Base-by-base conservation (phyloP, 768 basidiomycete genomes). In the Tremella mesenterica region DNA sequence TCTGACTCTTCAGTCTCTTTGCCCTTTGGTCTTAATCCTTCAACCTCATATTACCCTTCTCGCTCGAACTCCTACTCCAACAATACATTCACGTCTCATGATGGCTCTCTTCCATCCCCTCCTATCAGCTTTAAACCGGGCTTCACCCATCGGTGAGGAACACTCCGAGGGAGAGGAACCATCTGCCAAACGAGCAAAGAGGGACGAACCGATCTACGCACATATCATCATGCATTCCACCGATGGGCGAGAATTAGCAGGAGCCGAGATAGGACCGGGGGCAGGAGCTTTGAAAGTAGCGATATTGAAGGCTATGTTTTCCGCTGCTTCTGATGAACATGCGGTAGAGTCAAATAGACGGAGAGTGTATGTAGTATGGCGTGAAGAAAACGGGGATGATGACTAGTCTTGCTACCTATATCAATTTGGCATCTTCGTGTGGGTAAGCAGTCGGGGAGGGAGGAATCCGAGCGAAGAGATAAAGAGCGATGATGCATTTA, bases 321-420 rank as follows among this genome's bases (percentile, higher is more conserved):
- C 83, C 16, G 74, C 82, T 28, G 89, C 90, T 29, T 83, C 67
- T 13, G 56, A 63, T 23, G 59, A 80, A 31, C 77, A 81, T 54
- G 81, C 84, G n/a, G 83, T 86, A 34, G 79, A 81, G 64, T 86
- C 88, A 60, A 90, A 85, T 71, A 79, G 91, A 61, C 77, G 86
- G 72, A 88, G 81, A 76, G 79, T 96, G 75, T 93, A 91, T 69
- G 78, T 78, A 4, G 72, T 90, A 25, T 93, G 87, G 81, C 85
- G 83, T 72, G 80, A 74, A 43, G 57, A 63, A 34, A 72, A 66
- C n/a, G 72, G 67, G n/a, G 71, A 65, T 31, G 74, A 73, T 41
- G 46, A 48, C 8, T 13, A 55, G 9, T 41, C 4, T 18, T 34
- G 10, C 33, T 10, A 18, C 33, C 33, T 18, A 34, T 10, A 34